These are phyloP conservation scores for Gonium pectorale DNA, from an alignment of 139 green algal genomes.

Conservation along the genomic window DNA sequence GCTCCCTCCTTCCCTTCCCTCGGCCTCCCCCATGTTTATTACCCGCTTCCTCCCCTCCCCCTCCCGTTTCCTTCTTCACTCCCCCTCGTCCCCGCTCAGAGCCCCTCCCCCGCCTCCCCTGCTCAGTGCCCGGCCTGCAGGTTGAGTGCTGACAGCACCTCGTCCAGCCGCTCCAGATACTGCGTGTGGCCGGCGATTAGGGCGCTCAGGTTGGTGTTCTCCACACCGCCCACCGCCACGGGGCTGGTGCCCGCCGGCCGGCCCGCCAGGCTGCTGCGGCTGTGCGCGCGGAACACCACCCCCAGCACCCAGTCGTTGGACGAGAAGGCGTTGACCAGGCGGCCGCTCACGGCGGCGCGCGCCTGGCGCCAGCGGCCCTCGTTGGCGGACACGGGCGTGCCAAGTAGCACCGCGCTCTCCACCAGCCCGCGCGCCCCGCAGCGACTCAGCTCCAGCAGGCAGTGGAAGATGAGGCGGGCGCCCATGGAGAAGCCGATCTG, in stretches of 20 bases:
- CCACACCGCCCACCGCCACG: constrained; percentile 70
- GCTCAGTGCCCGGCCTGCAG: constrained; percentile 50
- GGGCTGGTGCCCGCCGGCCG: neutral
- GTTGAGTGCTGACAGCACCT: constrained; percentile 69
- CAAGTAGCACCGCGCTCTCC: constrained; percentile 82
- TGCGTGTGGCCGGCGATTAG: constrained; percentile 72
- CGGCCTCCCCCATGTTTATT: too few relatives aligned
- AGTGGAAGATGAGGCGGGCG: constrained; percentile 81
- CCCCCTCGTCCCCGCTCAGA: neutral
- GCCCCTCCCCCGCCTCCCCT: too few relatives aligned
- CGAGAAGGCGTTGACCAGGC: constrained; percentile 88
- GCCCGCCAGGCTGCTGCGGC: neutral
- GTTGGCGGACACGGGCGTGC: constrained; percentile 71
- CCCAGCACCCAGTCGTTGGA: constrained; percentile 86
- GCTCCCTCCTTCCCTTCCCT: too few relatives aligned
- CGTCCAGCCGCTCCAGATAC: constrained; percentile 69
- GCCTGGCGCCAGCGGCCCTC: constrained; percentile 39
- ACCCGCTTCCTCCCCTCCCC: too few relatives aligned
- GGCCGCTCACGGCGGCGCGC: constrained; percentile 74
- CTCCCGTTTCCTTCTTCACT: neutral
- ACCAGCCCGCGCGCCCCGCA: constrained; percentile 65
- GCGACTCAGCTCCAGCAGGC: constrained; percentile 77
- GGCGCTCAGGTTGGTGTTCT: constrained; percentile 80
- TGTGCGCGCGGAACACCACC: constrained; percentile 65
- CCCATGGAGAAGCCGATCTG: constrained; percentile 71